Base-by-base conservation (phyloP, 2,329 filamentous ascomycete species). In the Trichoderma simmonsii region DNA sequence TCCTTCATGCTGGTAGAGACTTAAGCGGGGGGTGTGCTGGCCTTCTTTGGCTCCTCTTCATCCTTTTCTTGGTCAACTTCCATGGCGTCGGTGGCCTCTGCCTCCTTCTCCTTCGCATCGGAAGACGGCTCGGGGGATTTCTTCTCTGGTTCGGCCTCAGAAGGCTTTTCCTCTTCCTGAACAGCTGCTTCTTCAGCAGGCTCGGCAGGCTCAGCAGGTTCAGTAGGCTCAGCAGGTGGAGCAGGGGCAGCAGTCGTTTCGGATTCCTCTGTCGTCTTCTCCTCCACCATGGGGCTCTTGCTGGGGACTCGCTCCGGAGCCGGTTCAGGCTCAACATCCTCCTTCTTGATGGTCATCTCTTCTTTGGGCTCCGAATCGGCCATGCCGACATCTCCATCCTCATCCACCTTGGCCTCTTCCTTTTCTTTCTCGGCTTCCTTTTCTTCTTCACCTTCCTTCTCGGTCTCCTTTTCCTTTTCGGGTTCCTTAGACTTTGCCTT, bases 381-480 rank as follows among this genome's bases (percentile, higher is more conserved):
- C 86, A 88, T 88, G 11, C 86, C 85, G 7, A 88, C 81, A 75
- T 88, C 85, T 14, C 86, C 86, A 71, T 87, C 86, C 2, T 78
- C 79, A 34, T 88, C 86, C 5, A 83, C 77, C 39, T 81, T 81
- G 5, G 76, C 71, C 21, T 79, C 78, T 48, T 80, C 74, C 39
- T 64, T 30, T 14, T 74, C 74, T 43, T 64, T 30, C 14, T 74
- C 74, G 48, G 14, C 9, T 12, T 69, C 66, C 9, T 60, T 56
- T 43, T 32, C 36, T 12, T 28, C 34, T 28, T 57, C 65, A 3
- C 3, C 26, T 4, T 59, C 63, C 34, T 54, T 57, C 57, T 60
- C 69, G 15, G 64, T n/a, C 57, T 60, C 66, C 12, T 24, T 36
- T 18, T 66, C 63, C 54, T 68, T 57, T 70, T 60, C 69, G 32